Percentiles rank a stretch among this genome's conserved stretches.
These are phyloP conservation scores for Knufia petricola DNA, from an alignment of 2,329 filamentous ascomycete genomes.

Conservation along the genomic window DNA sequence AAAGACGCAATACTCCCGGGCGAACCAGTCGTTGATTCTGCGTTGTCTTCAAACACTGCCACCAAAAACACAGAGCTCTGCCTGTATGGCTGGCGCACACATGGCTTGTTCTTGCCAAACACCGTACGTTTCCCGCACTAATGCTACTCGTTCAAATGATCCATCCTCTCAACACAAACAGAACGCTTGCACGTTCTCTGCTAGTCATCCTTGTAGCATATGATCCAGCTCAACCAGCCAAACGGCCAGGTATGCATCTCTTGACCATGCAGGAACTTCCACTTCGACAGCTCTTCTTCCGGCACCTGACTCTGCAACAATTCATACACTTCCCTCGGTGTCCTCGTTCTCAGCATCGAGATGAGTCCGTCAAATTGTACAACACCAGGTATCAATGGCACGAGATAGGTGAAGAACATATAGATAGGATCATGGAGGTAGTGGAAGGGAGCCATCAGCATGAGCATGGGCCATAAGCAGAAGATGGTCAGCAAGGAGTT, in stretches of 20 bases:
- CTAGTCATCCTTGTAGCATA: slow-evolving; percentile 20
- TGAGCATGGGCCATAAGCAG: slow-evolving; percentile 32
- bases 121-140: too few relatives aligned
- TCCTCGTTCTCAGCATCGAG: slow-evolving; percentile 58
- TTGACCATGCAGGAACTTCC: slow-evolving; percentile 22
- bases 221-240: slow-evolving; percentile 22
- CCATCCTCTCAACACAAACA: background rate
- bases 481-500: slow-evolving; percentile 46
- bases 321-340: slow-evolving; percentile 52
- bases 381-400: slow-evolving; percentile 59
- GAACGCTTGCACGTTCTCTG: background rate
- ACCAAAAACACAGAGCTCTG: background rate
- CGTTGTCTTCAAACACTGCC: too few relatives aligned
- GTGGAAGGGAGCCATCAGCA: slow-evolving; percentile 27
- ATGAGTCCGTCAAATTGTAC: slow-evolving; percentile 60
- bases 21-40: too few relatives aligned
- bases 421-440: slow-evolving; percentile 43
- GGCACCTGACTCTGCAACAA: slow-evolving; percentile 39
- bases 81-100: background rate
- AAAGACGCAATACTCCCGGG: too few relatives aligned
- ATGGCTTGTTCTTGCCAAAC: too few relatives aligned
- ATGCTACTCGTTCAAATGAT: too few relatives aligned
- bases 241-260: slow-evolving; percentile 21
- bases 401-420: slow-evolving; percentile 55
- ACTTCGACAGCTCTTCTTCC: slow-evolving; percentile 16